These are phyloP conservation scores for Begonia masoniana DNA, from an alignment of 306 rosid genomes.

Conservation along the genomic window DNA sequence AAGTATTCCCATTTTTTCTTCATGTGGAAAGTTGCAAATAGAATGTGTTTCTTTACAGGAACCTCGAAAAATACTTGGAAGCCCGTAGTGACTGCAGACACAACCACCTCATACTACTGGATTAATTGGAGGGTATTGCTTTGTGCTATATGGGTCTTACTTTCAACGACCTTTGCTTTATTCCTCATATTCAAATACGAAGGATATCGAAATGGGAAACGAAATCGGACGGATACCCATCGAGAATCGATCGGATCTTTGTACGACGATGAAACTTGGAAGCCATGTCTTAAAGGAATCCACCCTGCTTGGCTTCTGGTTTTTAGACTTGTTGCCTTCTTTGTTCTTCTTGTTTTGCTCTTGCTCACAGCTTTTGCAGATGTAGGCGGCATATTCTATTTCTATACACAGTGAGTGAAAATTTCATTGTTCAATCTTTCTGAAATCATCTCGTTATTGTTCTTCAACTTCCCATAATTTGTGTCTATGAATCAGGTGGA, in stretches of 20 bases:
- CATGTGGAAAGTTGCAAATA: constrained; percentile 4
- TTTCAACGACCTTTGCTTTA: constrained; percentile 30
- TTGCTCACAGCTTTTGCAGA: constrained; percentile 39
- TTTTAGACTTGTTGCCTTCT: constrained; percentile 65
- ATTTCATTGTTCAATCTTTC: not conserved
- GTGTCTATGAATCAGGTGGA: constrained; percentile 60
- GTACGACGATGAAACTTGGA: constrained; percentile 93
- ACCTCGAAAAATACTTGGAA: constrained; percentile 57
- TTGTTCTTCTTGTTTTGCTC: constrained; percentile 68
- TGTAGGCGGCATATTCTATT: constrained; percentile 69
- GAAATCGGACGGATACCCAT: constrained; percentile 19
- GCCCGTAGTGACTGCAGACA: constrained; percentile 59
- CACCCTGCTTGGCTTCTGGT: constrained; percentile 88
- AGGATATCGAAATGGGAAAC: constrained; percentile 17
- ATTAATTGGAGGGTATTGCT: constrained; percentile 75
- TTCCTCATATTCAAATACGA: constrained; percentile 49
- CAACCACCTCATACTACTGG: constrained; percentile 71
- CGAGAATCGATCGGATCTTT: constrained; percentile 30
- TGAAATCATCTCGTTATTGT: not conserved
- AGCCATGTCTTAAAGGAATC: constrained; percentile 71
- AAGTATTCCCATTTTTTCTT: constrained; percentile 3
- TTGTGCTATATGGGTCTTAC: constrained; percentile 47
- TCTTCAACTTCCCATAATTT: not conserved
- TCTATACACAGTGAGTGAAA: constrained; percentile 50
- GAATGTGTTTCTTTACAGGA: constrained; percentile 55